Percentiles rank a stretch among this genome's conserved stretches.
Evolutionary conservation across 2,329 filamentous ascomycete species (phyloP).

Genomic region (Fusarium coffeatum): DNA sequence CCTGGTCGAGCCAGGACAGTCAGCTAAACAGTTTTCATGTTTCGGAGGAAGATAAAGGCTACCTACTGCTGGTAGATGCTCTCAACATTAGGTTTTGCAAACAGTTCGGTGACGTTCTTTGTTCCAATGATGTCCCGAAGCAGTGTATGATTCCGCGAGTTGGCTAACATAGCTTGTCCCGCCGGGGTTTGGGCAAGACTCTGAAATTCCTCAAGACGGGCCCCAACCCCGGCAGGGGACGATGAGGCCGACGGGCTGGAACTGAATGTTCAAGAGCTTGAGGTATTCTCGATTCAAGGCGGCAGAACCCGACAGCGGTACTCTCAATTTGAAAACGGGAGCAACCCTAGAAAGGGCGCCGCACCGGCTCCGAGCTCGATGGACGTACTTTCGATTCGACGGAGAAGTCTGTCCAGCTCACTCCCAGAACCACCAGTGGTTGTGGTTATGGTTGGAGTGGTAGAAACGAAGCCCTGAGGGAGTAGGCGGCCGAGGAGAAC

Average conservation of each 20-base stretch:
- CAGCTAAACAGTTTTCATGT: slow-evolving; percentile 14
- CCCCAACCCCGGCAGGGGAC: no score
- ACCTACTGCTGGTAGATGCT: slow-evolving; percentile 22
- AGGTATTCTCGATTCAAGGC: neutral
- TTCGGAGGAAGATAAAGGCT: slow-evolving; percentile 25
- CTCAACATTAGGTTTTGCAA: neutral
- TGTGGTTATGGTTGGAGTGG: no score
- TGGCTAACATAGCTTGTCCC: neutral
- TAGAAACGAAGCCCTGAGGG: no score
- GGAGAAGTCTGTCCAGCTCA: neutral
- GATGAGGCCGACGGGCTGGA: no score
- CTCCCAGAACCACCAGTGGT: no score
- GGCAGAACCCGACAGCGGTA: neutral
- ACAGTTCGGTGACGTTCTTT: neutral
- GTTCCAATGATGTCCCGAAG: neutral
- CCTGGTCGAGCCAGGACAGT: slow-evolving; percentile 16
- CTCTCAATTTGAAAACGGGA: neutral
- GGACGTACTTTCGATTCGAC: neutral
- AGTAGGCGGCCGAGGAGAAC: neutral
- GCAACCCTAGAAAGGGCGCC: no score
- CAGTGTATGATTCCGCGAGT: neutral
- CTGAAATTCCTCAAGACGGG: neutral
- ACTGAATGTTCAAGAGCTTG: no score
- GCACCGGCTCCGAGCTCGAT: no score
- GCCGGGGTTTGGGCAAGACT: neutral